Evolutionary conservation across 2,329 filamentous ascomycete genomes (phyloP).

Genomic region (Xylaria sp.): DNA sequence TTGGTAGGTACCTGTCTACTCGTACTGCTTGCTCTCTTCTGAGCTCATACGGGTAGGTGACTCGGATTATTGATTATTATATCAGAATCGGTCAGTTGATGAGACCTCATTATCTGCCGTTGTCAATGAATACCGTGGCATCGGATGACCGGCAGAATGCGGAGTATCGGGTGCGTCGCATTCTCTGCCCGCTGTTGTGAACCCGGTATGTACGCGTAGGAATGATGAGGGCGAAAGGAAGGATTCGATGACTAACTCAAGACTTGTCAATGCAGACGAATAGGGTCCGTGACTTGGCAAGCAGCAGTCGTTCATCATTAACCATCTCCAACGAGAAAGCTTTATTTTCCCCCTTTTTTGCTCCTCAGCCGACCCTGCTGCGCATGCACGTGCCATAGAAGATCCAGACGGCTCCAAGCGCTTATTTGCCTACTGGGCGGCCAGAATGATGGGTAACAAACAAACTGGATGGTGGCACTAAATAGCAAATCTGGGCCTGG

Average conservation of each 20-base stretch:
- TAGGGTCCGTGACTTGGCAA: neutral
- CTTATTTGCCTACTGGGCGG: slow-evolving; percentile 11
- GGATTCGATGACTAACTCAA: neutral
- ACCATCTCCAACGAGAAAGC: neutral
- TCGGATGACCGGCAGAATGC: slow-evolving; percentile 17
- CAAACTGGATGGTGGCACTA: slow-evolving; percentile 12
- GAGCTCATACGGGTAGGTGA: neutral
- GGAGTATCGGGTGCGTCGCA: slow-evolving; percentile 15
- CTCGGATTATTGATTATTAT: neutral
- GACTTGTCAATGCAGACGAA: slow-evolving; percentile 1
- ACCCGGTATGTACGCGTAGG: neutral
- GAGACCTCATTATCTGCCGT: neutral
- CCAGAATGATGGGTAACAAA: slow-evolving; percentile 16
- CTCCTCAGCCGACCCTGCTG: slow-evolving; percentile 6
- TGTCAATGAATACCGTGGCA: slow-evolving; percentile 3
- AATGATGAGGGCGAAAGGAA: slow-evolving; percentile 3
- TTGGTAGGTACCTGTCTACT: no score
- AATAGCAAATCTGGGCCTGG: slow-evolving; percentile 1
- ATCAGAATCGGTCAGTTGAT: neutral
- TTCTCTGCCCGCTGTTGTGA: slow-evolving; percentile 8
- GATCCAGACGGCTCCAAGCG: slow-evolving; percentile 6
- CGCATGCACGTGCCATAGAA: neutral
- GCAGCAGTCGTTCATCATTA: neutral
- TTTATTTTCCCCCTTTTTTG: neutral
- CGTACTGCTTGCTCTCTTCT: neutral